Evolutionary conservation across 495 filamentous ascomycete species (phyloP).

Genomic region (Penicillium subrubescens): DNA sequence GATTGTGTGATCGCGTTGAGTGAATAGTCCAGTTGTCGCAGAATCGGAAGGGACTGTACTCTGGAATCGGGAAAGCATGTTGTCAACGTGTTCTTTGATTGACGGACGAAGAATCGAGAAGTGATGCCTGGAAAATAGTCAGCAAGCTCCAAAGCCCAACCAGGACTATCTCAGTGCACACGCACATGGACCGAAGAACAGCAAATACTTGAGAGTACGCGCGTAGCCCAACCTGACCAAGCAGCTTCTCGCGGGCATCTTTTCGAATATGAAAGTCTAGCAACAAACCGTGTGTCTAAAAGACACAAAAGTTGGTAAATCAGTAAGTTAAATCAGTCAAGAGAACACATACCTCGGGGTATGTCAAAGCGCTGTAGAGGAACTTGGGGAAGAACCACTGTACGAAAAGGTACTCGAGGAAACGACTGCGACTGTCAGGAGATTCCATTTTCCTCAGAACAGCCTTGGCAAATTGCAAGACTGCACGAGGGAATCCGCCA

Average conservation of each 20-base stretch:
- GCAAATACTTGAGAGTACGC: conserved; percentile 71
- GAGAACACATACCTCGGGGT: conserved; percentile 71
- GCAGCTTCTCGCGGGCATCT: conserved; percentile 83
- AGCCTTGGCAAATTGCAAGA: conserved; percentile 78
- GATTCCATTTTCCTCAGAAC: conserved; percentile 76
- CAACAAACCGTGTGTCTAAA: conserved; percentile 80
- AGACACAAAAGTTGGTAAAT: conserved; percentile 14
- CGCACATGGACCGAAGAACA: conserved; percentile 52
- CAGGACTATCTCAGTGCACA: background rate
- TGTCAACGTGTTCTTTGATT: conserved; percentile 74
- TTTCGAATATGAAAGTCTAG: conserved; percentile 88
- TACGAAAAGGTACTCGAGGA: conserved; percentile 76
- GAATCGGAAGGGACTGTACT: conserved; percentile 5
- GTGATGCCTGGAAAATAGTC: conserved; percentile 33
- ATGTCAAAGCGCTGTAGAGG: conserved; percentile 79
- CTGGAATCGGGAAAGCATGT: conserved; percentile 66
- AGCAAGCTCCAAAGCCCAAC: background rate
- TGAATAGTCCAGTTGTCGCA: background rate
- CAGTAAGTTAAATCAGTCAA: conserved; percentile 1
- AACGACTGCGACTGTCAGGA: conserved; percentile 67
- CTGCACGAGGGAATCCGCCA: conserved; percentile 81
- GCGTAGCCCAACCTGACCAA: conserved; percentile 78
- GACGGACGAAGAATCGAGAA: conserved; percentile 51
- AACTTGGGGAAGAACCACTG: conserved; percentile 93
- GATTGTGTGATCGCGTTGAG: background rate